Base-by-base conservation (phyloP, 441 rosid genomes). In the Croton setiger region DNA sequence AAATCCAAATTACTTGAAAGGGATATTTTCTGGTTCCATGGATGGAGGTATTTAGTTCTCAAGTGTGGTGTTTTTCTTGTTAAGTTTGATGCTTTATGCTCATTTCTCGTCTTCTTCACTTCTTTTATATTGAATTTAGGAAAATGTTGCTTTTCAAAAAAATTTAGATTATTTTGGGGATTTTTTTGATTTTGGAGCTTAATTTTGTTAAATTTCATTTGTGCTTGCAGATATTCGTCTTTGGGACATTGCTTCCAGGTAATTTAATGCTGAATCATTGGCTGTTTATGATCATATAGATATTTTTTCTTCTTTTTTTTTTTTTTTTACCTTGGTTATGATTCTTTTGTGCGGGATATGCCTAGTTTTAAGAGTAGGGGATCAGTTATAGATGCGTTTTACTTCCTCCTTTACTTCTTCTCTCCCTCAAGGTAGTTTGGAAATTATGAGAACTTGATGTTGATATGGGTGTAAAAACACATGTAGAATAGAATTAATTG, bases 171-270 rank as follows among this genome's bases (percentile, higher is more conserved):
- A 36, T 10, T 21, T 53, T 21, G 31, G 49, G 45, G 17, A 13
- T 18, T 76, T 14, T n/a, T 41, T 21, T n/a, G 11, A 23, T 48
- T 35, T 5, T 36, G 12, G 31, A 7, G 36, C 55, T 52, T n/a
- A 52, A 4, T 18, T 53, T 52, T 3, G 17, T 2, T 27, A 15
- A 36, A 39, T 56, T 74, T 0, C 14, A 27, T 67, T 72, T 52
- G 35, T 52, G 15, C 54, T 68, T 81, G 77, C 88, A 95, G 99
- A 95, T 87, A 89, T 92, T 74, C 96, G 96, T 37, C 91, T 95
- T 53, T 95, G 99, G 97, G 99, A 92, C 77, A 75, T 95, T 6
- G 96, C 96, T 75, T 78, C 92, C 66, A 87, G 94, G 99, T 92
- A 80, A 56, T 63, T 36, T 71, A 41, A 15, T 64, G 55, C 17